Evolutionary conservation across 2,329 filamentous ascomycete species (phyloP).

Genomic region (Colletotrichum tropicale): DNA sequence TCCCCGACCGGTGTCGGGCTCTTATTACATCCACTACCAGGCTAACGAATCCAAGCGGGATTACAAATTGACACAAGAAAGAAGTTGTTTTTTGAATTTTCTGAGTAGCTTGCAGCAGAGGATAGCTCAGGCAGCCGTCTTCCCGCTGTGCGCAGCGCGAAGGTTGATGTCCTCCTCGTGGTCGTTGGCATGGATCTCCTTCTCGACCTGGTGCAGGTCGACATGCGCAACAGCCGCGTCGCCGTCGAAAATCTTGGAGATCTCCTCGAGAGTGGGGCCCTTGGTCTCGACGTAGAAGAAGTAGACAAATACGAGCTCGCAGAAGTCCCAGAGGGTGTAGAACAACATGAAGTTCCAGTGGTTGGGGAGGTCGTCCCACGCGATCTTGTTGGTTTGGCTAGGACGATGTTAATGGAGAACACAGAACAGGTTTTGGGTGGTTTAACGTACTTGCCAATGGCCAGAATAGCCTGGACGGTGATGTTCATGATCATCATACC

Average conservation of each 20-base stretch:
- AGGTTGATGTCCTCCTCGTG: constrained; percentile 36
- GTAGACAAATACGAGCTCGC: constrained; percentile 66
- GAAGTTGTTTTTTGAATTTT: background rate
- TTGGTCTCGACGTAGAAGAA: constrained; percentile 74
- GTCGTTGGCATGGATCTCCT: constrained; percentile 49
- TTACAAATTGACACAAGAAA: constrained; percentile 3
- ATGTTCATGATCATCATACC: constrained; percentile 71
- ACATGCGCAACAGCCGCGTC: constrained; percentile 61
- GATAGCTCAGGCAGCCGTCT: constrained; percentile 22
- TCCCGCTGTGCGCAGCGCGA: constrained; percentile 20
- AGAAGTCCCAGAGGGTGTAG: constrained; percentile 67
- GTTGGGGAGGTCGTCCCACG: constrained; percentile 62
- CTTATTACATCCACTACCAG: constrained; percentile 9
- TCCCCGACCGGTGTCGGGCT: background rate
- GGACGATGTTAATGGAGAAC: background rate
- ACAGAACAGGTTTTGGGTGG: background rate
- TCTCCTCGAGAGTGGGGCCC: constrained; percentile 73
- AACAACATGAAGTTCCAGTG: constrained; percentile 72
- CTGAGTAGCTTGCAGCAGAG: background rate
- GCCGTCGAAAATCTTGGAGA: constrained; percentile 74
- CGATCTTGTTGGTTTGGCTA: constrained; percentile 67
- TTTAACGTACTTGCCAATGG: constrained; percentile 60
- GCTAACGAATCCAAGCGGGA: background rate
- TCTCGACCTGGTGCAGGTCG: constrained; percentile 59
- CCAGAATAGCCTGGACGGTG: constrained; percentile 64